These are phyloP conservation scores for Globisporangium solare DNA, from an alignment of 352 stramenopile species.

Conservation along the genomic window DNA sequence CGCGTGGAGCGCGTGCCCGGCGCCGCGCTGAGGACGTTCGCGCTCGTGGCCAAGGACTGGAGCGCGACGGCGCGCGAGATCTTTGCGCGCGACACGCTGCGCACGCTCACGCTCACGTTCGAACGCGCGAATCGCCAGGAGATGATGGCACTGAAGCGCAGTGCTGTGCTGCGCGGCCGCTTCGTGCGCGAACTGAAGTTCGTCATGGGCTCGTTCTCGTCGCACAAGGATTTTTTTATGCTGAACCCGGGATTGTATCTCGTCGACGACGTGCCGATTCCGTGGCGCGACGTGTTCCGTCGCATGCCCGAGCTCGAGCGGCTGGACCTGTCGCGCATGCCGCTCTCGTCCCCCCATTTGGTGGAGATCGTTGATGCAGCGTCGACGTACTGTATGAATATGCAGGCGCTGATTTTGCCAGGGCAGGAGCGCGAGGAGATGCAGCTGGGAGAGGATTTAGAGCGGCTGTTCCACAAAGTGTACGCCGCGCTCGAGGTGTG, in stretches of 20 bases:
- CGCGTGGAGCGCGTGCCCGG: conserved; percentile 3
- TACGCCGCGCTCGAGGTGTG: conserved; percentile 26
- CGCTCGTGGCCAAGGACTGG: conserved; percentile 34
- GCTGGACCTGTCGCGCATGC: conserved; percentile 25
- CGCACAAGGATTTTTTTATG: conserved; percentile 24
- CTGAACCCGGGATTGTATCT: conserved; percentile 14
- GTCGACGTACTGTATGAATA: conserved; percentile 24
- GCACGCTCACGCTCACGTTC: conserved; percentile 27
- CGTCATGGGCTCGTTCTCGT: conserved; percentile 17
- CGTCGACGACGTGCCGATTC: conserved; percentile 20
- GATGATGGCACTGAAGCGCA: conserved; percentile 10
- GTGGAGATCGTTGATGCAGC: conserved; percentile 19
- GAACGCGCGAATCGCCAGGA: conserved; percentile 21
- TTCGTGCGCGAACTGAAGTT: conserved; percentile 25
- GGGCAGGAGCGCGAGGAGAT: conserved; percentile 13
- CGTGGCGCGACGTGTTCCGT: conserved; percentile 21
- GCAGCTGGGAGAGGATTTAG: conserved; percentile 2
- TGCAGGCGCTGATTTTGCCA: conserved; percentile 27
- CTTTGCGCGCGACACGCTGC: conserved; percentile 17
- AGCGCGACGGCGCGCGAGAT: conserved; percentile 27
- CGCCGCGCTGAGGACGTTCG: conserved; percentile 16
- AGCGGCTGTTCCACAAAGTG: conserved; percentile 21
- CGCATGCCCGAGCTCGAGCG: conserved; percentile 19
- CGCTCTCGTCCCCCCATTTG: conserved; percentile 24
- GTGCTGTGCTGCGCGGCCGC: conserved; percentile 20